These are phyloP conservation scores for Entophlyctis luteolus DNA, from an alignment of 192 early-diverging fungal species.

Conservation along the genomic window DNA sequence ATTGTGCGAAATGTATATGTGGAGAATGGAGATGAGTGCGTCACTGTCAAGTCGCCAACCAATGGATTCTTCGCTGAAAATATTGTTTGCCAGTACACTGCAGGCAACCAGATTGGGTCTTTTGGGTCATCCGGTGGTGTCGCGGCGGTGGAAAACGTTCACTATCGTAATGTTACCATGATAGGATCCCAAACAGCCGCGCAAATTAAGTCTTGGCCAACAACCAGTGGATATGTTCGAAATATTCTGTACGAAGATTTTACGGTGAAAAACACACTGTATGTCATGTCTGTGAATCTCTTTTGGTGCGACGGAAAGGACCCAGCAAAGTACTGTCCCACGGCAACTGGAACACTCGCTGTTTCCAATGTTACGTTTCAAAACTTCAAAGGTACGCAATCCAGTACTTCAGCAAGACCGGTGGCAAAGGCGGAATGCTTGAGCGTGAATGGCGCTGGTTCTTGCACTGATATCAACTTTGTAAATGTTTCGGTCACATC, in stretches of 20 bases:
- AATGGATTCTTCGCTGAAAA: constrained; percentile 21
- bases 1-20: constrained; percentile 21
- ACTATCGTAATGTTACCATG: constrained; percentile 22
- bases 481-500: not conserved
- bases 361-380: constrained; percentile 16
- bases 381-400: constrained; percentile 14
- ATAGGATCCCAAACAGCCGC: constrained; percentile 11
- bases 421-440: not conserved
- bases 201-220: constrained; percentile 18
- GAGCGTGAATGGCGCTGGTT: not conserved
- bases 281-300: constrained; percentile 10
- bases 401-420: not conserved
- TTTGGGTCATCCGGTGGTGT: not conserved
- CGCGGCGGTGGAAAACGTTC: constrained; percentile 11
- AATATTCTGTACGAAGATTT: constrained; percentile 28
- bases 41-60: constrained; percentile 27
- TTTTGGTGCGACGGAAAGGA: constrained; percentile 24
- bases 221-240: constrained; percentile 6
- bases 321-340: not conserved
- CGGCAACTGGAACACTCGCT: constrained; percentile 1
- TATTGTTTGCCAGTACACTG: constrained; percentile 17
- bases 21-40: constrained; percentile 28
- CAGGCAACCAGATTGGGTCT: constrained; percentile 18
- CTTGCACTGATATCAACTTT: not conserved
- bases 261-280: constrained; percentile 1